These are phyloP conservation scores for Aeschynomene evenia DNA, from an alignment of 306 rosid species.

Conservation along the genomic window DNA sequence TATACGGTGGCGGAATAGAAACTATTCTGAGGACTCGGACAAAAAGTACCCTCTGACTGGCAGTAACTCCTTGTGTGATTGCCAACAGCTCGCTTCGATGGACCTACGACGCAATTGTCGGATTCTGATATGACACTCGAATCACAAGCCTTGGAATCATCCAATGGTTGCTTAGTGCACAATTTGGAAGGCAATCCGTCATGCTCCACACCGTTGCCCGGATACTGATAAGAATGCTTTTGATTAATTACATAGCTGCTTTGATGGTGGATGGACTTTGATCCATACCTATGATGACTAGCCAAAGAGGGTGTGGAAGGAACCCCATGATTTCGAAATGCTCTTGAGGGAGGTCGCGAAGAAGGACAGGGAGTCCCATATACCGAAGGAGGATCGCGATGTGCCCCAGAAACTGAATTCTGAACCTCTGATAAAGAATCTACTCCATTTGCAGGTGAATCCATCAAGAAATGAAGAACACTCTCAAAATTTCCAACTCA, in stretches of 20 bases:
- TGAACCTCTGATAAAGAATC: constrained; percentile 52
- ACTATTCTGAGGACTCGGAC: constrained; percentile 81
- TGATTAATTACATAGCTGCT: constrained; percentile 50
- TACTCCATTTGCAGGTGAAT: constrained; percentile 50
- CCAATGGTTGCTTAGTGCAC: constrained; percentile 34
- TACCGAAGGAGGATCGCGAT: constrained; percentile 46
- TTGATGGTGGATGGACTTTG: constrained; percentile 39
- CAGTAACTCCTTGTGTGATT: constrained; percentile 43
- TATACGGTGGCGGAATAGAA: constrained; percentile 66
- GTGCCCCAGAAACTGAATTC: constrained; percentile 48
- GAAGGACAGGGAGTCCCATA: constrained; percentile 51
- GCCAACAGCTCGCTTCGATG: constrained; percentile 38
- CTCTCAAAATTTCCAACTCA: constrained; percentile 40
- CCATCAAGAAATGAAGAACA: constrained; percentile 50
- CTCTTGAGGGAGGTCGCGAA: constrained; percentile 53
- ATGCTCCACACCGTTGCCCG: constrained; percentile 27
- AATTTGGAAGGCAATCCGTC: constrained; percentile 40
- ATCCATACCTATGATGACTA: constrained; percentile 41
- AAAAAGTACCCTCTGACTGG: constrained; percentile 48
- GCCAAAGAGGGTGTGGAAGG: constrained; percentile 43
- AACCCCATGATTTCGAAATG: constrained; percentile 49
- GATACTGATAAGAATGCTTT: constrained; percentile 41
- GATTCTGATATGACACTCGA: constrained; percentile 48
- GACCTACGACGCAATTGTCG: constrained; percentile 33
- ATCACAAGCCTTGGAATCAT: constrained; percentile 29